Evolutionary conservation across 495 filamentous ascomycete genomes (phyloP), one percentile per base, ranked within the genome.

Genomic region (Xylaria scruposa): DNA sequence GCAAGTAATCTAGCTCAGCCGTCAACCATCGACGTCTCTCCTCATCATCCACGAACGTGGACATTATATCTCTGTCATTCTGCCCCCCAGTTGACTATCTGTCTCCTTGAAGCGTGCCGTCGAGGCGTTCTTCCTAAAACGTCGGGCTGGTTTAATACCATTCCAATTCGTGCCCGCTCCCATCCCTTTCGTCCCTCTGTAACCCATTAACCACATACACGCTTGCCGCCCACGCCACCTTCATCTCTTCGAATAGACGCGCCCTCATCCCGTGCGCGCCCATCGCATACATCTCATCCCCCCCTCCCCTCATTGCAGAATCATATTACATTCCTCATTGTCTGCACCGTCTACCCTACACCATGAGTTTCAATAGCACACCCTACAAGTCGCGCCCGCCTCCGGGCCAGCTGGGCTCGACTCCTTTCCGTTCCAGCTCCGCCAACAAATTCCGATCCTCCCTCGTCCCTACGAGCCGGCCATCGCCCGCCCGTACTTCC

Each of bases 361-460:
- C 29, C n/a, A 78, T 79, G 77, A 74, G 68, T 73, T 71, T 73
- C 38, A 73, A 69, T 29, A 68, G 31, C 12, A 79, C 76, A 17
- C 77, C 77, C 58, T 72, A 76, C 54, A 79, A 79, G 51, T 60
- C 75, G 68, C 77, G 77, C 64, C 75, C 77, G 19, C 66, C 74
- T 17, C 77, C 77, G 65, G 75, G 75, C 47, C 74, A 78, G 40
- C 77, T 73, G 62, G 77, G 77, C 60, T 79, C 75, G 56, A 76
- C 77, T n/a, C 77, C 77, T 33, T 79, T 78, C 60, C 76, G 77
- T 47, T 79, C 77, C 61, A 71, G 70, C 71, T 75, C 75, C 26
- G 38, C 74, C 46, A 79, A 54, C 56, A 73, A 73, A 72, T 79
- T 79, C 36, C 70, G 74, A 38, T 79, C 77, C 1, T 79, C 77